These are phyloP conservation scores for Prunus fruticosa DNA, from an alignment of 306 rosid genomes.

Conservation along the genomic window DNA sequence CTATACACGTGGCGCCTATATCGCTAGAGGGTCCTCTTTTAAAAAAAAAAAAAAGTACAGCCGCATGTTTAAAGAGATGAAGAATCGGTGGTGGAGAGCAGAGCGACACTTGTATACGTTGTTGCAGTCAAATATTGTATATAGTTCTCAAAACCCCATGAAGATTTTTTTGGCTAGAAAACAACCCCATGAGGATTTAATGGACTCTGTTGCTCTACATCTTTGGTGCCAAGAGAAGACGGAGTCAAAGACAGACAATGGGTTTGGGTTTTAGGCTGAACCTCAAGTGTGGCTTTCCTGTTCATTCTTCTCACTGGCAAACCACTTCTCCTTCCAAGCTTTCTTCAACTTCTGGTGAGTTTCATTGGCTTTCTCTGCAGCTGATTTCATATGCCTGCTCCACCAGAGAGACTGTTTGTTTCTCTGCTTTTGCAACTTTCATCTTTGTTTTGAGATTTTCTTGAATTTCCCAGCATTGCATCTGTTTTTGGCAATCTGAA, in stretches of 20 bases:
- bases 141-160: constrained; percentile 1
- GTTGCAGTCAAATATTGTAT: background rate
- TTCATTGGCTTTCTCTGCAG: background rate
- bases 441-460: background rate
- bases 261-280: constrained; percentile 61
- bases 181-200: constrained; percentile 32
- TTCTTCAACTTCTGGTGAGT: constrained; percentile 61
- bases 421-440: background rate
- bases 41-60: no score
- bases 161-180: background rate
- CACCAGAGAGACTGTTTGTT: background rate
- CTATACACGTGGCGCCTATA: no score
- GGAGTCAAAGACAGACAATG: constrained; percentile 34
- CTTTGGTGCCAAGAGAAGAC: constrained; percentile 7
- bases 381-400: background rate
- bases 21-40: no score
- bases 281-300: constrained; percentile 42
- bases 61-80: constrained; percentile 8
- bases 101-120: background rate
- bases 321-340: constrained; percentile 38
- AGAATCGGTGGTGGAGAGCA: constrained; percentile 22
- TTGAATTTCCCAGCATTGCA: background rate
- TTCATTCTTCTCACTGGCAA: constrained; percentile 51
- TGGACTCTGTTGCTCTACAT: constrained; percentile 38
- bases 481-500: background rate